Conservation (phyloP, 192 early-diverging fungal genomes). For the Podila clonocystis region DNA sequence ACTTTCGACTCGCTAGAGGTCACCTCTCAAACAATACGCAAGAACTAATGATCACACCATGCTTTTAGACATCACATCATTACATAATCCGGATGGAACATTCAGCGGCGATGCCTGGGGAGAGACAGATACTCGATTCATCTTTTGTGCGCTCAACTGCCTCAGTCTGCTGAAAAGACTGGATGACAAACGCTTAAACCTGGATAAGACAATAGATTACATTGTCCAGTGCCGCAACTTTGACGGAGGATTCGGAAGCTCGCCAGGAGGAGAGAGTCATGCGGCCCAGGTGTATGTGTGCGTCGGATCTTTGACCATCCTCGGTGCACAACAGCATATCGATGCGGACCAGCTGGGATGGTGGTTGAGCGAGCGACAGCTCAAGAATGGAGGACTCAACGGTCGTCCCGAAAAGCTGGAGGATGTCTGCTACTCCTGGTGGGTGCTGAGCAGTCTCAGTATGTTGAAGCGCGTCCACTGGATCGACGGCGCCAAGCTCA, state of each 20-base stretch:
- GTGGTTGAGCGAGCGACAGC: slow-evolving; percentile 96
- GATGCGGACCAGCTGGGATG: slow-evolving; percentile 86
- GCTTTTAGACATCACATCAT: slow-evolving; percentile 64
- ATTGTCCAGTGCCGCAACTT: slow-evolving; percentile 88
- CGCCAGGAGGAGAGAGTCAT: slow-evolving; percentile 92
- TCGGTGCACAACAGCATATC: slow-evolving; percentile 78
- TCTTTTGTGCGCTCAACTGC: slow-evolving; percentile 84
- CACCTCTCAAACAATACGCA: background rate
- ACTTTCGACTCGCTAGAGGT: too few species aligned
- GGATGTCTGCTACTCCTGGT: slow-evolving; percentile 99
- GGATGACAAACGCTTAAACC: slow-evolving; percentile 69
- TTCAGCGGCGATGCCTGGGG: slow-evolving; percentile 94
- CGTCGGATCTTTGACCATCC: slow-evolving; percentile 88
- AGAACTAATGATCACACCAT: background rate
- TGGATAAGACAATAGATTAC: slow-evolving; percentile 74
- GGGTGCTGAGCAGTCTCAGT: slow-evolving; percentile 90
- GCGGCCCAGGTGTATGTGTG: slow-evolving; percentile 94
- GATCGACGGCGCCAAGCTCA: slow-evolving; percentile 83
- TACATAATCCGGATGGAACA: slow-evolving; percentile 77
- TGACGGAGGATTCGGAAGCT: slow-evolving; percentile 95
- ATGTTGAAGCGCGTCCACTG: slow-evolving; percentile 86
- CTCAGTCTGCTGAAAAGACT: slow-evolving; percentile 80
- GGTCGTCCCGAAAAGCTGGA: slow-evolving; percentile 96
- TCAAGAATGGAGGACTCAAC: slow-evolving; percentile 92
- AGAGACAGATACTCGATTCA: slow-evolving; percentile 94